phyloP scores from a whole-genome alignment of 108 stramenopile species.

The Cyclotella kingstonii region DNA sequence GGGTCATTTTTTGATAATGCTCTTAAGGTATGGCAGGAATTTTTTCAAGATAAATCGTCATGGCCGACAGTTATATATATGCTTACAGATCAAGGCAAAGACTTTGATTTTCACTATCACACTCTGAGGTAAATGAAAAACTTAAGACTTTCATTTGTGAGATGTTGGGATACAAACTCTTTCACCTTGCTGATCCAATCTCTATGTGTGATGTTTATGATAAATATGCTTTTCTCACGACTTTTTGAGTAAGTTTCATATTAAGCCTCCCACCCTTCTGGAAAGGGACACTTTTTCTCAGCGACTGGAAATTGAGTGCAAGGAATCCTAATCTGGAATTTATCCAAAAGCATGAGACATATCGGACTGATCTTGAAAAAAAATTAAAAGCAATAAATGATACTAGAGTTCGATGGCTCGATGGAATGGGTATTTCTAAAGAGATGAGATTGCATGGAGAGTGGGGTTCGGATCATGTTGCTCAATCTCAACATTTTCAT shows the following conservation, averaged over 20 bases:
- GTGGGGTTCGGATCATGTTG: conserved; percentile 19
- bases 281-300: conserved; percentile 28
- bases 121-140: conserved; percentile 2
- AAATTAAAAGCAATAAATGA: conserved; percentile 15
- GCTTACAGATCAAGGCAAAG: conserved; percentile 14
- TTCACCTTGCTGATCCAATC: background rate
- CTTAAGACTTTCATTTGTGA: background rate
- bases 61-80: conserved; percentile 38
- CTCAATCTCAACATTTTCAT: conserved; percentile 46
- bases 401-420: conserved; percentile 28
- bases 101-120: conserved; percentile 33
- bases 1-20: conserved; percentile 36
- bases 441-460: conserved; percentile 35
- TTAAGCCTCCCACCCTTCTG: conserved; percentile 4
- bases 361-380: background rate
- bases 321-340: conserved; percentile 5
- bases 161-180: too few species aligned
- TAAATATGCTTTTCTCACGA: background rate
- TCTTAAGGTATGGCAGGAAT: conserved; percentile 34
- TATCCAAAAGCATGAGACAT: conserved; percentile 3
- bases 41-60: conserved; percentile 20
- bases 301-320: conserved; percentile 22
- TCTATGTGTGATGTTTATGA: background rate
- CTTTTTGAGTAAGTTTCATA: conserved; percentile 8
- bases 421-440: conserved; percentile 34